A percentile compares a stretch with the other conserved stretches of the same genome.
Evolutionary conservation across 192 early-diverging fungal species (phyloP).

Genomic region (Geranomyces michiganensis): DNA sequence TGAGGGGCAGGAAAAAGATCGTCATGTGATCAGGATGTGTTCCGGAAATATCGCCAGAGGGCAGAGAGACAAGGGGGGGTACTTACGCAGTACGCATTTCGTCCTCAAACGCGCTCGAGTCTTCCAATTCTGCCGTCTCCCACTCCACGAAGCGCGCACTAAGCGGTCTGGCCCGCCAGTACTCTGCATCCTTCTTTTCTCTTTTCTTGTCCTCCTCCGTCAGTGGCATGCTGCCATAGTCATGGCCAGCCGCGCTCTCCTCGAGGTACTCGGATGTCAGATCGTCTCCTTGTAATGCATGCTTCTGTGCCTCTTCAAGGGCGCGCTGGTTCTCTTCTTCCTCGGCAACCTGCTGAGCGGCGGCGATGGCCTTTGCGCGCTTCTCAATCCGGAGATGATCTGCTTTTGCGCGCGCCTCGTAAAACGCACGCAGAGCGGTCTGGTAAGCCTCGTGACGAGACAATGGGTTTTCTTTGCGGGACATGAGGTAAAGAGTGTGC

Average conservation of each 20-base stretch:
- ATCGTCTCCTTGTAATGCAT: neutral
- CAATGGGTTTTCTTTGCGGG: conserved; percentile 45
- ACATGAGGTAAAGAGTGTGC: conserved; percentile 80
- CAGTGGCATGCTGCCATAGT: neutral
- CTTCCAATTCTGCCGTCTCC: conserved; percentile 10
- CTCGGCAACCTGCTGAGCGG: neutral
- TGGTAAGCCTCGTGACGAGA: conserved; percentile 79
- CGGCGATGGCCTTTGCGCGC: neutral
- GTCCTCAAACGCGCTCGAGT: conserved; percentile 1
- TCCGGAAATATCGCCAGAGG: no score
- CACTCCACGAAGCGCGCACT: neutral
- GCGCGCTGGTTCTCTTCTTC: conserved; percentile 1
- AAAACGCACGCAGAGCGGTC: conserved; percentile 78
- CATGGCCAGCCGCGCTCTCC: neutral
- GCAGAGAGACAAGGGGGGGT: no score
- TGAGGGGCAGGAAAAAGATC: neutral
- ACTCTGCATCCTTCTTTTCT: neutral
- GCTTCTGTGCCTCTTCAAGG: neutral
- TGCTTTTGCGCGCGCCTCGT: conserved; percentile 73
- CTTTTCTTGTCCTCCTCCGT: neutral
- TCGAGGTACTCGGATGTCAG: neutral
- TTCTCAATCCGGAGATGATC: conserved; percentile 72
- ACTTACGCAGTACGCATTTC: conserved; percentile 13
- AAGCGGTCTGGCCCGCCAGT: neutral
- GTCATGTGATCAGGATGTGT: no score